A percentile compares a stretch with the other conserved stretches of the same genome.
These are phyloP conservation scores for Rhizomucor miehei DNA, from an alignment of 371 early-diverging fungal genomes.

Conservation along the genomic window DNA sequence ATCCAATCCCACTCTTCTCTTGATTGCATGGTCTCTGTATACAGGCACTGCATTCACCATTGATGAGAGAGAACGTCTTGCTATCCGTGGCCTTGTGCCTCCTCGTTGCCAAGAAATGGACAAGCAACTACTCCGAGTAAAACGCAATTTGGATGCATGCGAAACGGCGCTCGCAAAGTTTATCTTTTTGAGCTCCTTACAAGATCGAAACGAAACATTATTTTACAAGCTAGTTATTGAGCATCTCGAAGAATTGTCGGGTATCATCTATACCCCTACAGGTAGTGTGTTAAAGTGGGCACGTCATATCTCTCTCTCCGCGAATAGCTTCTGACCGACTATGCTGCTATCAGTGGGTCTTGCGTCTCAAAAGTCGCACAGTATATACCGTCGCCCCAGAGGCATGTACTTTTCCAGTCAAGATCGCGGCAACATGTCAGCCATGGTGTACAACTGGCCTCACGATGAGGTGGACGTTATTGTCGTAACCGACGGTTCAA, in stretches of 20 bases:
- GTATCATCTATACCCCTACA: constrained; percentile 50
- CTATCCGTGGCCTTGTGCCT: constrained; percentile 67
- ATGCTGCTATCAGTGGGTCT: constrained; percentile 33
- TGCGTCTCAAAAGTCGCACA: constrained; percentile 56
- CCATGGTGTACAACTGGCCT: constrained; percentile 60
- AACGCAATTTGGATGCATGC: constrained; percentile 58
- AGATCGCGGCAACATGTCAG: constrained; percentile 60
- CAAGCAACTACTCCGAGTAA: constrained; percentile 57
- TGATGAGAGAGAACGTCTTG: constrained; percentile 61
- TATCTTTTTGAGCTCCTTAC: constrained; percentile 46
- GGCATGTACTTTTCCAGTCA: constrained; percentile 64
- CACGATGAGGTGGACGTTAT: constrained; percentile 61
- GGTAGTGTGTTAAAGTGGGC: constrained; percentile 17
- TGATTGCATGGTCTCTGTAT: no score
- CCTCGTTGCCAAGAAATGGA: constrained; percentile 67
- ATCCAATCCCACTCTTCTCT: not conserved
- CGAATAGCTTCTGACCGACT: constrained; percentile 9
- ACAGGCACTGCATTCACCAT: constrained; percentile 63
- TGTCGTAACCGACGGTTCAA: constrained; percentile 68
- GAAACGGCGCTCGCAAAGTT: constrained; percentile 59
- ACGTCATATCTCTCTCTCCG: constrained; percentile 12
- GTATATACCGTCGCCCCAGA: constrained; percentile 62
- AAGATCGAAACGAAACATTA: constrained; percentile 66
- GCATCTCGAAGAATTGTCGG: constrained; percentile 50
- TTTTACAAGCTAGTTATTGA: constrained; percentile 64